Base-by-base conservation (phyloP, 148 eudicot species). In the Rhododendron vialii region DNA sequence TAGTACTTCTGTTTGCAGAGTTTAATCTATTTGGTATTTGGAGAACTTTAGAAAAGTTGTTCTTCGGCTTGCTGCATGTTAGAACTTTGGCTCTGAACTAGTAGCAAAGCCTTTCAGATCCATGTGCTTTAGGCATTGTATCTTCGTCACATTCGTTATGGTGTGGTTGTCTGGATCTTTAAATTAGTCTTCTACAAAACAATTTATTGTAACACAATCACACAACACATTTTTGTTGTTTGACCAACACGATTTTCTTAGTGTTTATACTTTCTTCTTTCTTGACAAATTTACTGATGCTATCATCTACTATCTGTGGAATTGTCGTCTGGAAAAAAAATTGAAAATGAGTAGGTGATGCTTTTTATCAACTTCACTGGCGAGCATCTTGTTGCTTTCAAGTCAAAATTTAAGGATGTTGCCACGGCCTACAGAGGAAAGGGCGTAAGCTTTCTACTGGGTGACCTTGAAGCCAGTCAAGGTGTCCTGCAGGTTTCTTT, bases 401-500 rank as follows among this genome's bases (percentile, higher is more conserved):
- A 92, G 81, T 89, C 96, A 82, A 91, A 81, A 15, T 94, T 91
- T 84, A 89, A 90, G 73, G 95, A 96, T 74, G 93, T 92, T 74
- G 99, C 99, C 69, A 80, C 24, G 67, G 92, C 89, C 36, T 92
- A 91, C 88, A 95, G 93, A 88, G 93, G 95, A 77, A 86, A 94
- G 78, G 94, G 93, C 33, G 88, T 93, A 63, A 92, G 92, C 92
- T 96, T 96, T 84, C 81, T 95, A 50, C 83, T 96, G 77, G 98
- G 98, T n/a, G 98, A 95, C 65, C 83, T 92, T 82, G 98, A 95
- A 69, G 92, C 94, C 59, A 90, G 96, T 90, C 84, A 90, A 87
- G 93, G 93, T 84, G 95, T 95, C 87, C 90, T 96, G 48, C 94
- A 95, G 98, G 99, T 95, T 74, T 15, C 83, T 69, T n/a, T 43